phyloP scores from a whole-genome alignment of 129 eudicot species.

The Helichrysum umbraculigerum region DNA sequence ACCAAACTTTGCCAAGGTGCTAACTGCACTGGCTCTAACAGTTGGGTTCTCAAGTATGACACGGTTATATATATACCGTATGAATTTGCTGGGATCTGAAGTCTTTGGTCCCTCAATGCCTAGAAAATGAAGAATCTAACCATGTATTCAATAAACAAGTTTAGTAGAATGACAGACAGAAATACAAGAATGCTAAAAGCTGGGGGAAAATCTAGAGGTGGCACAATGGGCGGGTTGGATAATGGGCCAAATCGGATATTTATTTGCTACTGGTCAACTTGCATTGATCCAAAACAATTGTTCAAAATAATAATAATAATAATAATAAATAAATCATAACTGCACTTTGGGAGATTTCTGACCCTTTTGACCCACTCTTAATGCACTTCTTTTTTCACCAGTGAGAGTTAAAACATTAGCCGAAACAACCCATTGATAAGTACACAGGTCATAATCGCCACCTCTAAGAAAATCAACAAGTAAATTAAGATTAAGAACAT shows the following conservation, averaged over 20 bases:
- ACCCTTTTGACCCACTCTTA: too few species aligned
- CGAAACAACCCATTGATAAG: neutral
- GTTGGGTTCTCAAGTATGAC: slow-evolving; percentile 98
- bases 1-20: slow-evolving; percentile 96
- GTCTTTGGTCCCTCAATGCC: slow-evolving; percentile 99
- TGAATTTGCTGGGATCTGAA: slow-evolving; percentile 90
- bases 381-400: too few species aligned
- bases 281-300: neutral
- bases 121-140: slow-evolving; percentile 87
- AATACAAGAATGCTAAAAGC: neutral
- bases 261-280: neutral
- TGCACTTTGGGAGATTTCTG: too few species aligned
- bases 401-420: too few species aligned
- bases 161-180: neutral
- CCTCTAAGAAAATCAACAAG: neutral
- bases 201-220: neutral
- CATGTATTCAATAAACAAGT: slow-evolving; percentile 6
- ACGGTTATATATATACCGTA: slow-evolving; percentile 88
- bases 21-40: slow-evolving; percentile 92
- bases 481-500: slow-evolving; percentile 6
- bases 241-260: neutral
- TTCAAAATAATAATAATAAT: too few species aligned
- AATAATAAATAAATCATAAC: too few species aligned
- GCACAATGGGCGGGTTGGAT: neutral
- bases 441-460: neutral